Evolutionary conservation across 2,329 filamentous ascomycete species (phyloP), one percentile per base, ranked within the genome.

Genomic region (Aspergillus awamori): DNA sequence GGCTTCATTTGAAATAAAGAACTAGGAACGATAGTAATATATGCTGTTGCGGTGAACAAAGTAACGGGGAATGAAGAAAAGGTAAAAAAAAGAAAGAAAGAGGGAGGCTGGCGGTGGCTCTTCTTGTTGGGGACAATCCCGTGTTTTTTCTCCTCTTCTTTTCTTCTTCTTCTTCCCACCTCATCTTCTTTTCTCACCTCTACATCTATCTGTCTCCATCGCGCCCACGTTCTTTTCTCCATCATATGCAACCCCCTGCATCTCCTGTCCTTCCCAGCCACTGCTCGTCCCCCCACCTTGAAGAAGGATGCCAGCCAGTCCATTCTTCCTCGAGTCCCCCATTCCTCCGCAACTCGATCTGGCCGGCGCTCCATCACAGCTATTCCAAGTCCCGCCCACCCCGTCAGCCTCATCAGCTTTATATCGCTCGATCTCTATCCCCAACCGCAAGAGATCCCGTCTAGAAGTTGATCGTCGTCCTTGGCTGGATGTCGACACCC

Each of bases 301-400:
- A 56, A 56, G 53, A 56, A 56, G 24, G 38, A 76, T 75, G 71
- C 70, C 70, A 54, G 66, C 61, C 52, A 63, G 64, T n/a, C 66
- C 74, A 33, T 69, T 77, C 61, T 72, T 76, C 58, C 67, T 76
- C 41, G 70, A 76, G 59, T 70, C 72, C 30, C 72, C 72, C 22
- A 71, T 77, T 33, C 72, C 75, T 47, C 72, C 76, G 10, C 76
- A 76, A 55, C 70, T 78, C 53, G 76, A 77, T 65, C 70, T 78
- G 48, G 69, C 74, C 56, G 76, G 71, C 54, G 73, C 75, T 41
- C 71, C 70, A 39, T 76, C 75, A 6, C 74, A 74, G 57, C 69
- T 77, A 56, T 78, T 76, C 66, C 73, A 75, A 53, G 66, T 74
- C 1, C 76, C 76, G 10, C 65, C 69, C 15, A 70, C 75, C 8